Conservation (phyloP, 2,329 filamentous ascomycete genomes). For the Sordariomycetes sp. region DNA sequence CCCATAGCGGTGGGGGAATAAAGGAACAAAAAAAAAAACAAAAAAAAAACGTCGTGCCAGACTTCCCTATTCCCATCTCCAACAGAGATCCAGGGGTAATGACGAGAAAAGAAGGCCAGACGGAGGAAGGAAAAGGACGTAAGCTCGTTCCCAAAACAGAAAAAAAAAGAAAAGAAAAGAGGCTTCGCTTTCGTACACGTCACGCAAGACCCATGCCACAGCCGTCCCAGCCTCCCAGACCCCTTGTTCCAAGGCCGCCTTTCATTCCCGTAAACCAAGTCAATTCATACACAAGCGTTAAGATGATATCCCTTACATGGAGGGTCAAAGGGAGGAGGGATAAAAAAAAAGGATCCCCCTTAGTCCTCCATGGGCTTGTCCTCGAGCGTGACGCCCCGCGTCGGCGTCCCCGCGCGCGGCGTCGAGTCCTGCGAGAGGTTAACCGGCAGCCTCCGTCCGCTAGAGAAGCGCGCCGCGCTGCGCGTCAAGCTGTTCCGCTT, state of each 20-base stretch:
- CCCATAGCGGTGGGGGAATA: neutral
- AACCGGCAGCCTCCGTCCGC: conserved; percentile 18
- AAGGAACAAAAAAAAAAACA: neutral
- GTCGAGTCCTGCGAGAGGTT: neutral
- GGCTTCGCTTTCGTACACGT: conserved; percentile 1
- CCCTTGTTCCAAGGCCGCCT: neutral
- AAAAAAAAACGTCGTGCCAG: neutral
- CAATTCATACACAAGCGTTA: conserved; percentile 22
- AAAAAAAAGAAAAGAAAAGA: too few species aligned
- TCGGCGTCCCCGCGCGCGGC: conserved; percentile 6
- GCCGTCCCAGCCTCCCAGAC: neutral
- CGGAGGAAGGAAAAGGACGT: neutral
- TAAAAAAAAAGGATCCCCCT: neutral
- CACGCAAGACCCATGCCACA: neutral
- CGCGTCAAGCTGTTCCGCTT: conserved; percentile 54
- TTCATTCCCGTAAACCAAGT: neutral
- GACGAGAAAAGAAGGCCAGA: conserved; percentile 7
- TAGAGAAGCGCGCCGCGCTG: conserved; percentile 36
- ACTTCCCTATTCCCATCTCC: neutral
- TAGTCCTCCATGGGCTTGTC: conserved; percentile 36
- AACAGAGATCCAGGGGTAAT: neutral
- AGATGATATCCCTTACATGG: conserved; percentile 10
- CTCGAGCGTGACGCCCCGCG: conserved; percentile 32
- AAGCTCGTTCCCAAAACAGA: neutral
- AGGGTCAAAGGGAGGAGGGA: neutral